Evolutionary conservation across 495 filamentous ascomycete genomes (phyloP), one percentile per base, ranked within the genome.

Genomic region (Penicillium soppii): DNA sequence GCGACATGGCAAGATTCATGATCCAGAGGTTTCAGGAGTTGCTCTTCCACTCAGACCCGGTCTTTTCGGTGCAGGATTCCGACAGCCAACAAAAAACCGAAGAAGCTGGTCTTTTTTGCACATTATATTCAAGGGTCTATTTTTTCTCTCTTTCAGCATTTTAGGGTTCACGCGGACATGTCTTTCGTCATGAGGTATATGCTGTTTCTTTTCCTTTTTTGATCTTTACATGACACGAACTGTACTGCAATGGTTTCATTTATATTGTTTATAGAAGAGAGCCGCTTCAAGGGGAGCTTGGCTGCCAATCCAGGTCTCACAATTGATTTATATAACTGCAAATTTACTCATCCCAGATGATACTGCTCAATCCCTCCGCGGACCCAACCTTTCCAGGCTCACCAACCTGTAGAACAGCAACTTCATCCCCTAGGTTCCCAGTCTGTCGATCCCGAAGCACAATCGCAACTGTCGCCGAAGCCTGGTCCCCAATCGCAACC

Each of bases 401-500:
- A 0, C 71, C 70, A 47, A 76, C 67, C 47, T 66, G 40, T 45
- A 74, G 54, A 21, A 78, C 54, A 32, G 77, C 71, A 7, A 79
- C 61, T 48, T 68, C 56, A 43, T 80, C 74, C 20, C 75, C 78
- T 46, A 89, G 61, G 38, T 72, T 52, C 1, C 87, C 87, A 0
- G 77, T 82, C 32, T 56, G 52, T 2, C 67, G 65, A 65, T 88
- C 77, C 10, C 86, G 68, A 61, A 72, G 58, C 43, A 89, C 75
- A 59, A 90, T 63, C 9, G 77, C 84, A 5, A 88, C 81, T 36
- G 76, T 78, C 23, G 75, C 71, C 46, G 78, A 79, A 4, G 58
- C 68, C 66, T 88, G 83, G 53, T 85, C 71, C n/a, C 81, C 83
- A 40, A 85, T 77, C 1, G 82, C 85, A 3, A 84, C 72, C 38